Evolutionary conservation across 148 eudicot genomes (phyloP).

Genomic region (Euryodendron excelsum): DNA sequence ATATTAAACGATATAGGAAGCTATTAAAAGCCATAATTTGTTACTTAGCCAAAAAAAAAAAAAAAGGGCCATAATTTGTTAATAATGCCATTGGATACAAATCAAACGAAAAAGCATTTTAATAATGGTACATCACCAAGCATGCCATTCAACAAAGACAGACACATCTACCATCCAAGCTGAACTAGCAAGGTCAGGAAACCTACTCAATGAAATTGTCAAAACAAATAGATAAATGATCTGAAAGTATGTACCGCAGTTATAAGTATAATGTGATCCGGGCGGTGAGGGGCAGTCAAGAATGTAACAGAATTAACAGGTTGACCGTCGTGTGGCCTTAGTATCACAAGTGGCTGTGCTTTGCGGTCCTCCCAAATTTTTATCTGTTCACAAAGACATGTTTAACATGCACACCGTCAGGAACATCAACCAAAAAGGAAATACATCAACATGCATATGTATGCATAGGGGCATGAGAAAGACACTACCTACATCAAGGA

Average conservation of each 20-base stretch:
- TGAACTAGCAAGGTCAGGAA: not conserved
- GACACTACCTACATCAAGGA: not conserved
- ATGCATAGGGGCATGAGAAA: not conserved
- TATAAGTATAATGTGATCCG: constrained; percentile 84
- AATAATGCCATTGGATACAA: not conserved
- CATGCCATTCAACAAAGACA: not conserved
- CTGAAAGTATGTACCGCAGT: constrained; percentile 62
- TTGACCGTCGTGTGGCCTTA: constrained; percentile 89
- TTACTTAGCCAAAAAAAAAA: too few species aligned
- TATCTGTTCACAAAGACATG: constrained; percentile 45
- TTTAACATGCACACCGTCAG: not conserved
- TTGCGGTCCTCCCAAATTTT: constrained; percentile 98
- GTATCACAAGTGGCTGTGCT: constrained; percentile 64
- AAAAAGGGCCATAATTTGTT: too few species aligned
- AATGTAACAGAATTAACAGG: constrained; percentile 93
- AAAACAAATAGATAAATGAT: constrained; percentile 3
- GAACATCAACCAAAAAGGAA: not conserved
- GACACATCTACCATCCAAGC: not conserved
- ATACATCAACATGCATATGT: not conserved
- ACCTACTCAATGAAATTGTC: constrained; percentile 1
- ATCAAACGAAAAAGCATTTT: not conserved
- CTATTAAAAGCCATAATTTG: not conserved
- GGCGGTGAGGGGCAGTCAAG: constrained; percentile 74
- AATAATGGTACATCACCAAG: not conserved
- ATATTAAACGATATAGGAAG: not conserved